These are phyloP conservation scores for Neurospora sp. DNA, from an alignment of 2,329 filamentous ascomycete species.

Conservation along the genomic window DNA sequence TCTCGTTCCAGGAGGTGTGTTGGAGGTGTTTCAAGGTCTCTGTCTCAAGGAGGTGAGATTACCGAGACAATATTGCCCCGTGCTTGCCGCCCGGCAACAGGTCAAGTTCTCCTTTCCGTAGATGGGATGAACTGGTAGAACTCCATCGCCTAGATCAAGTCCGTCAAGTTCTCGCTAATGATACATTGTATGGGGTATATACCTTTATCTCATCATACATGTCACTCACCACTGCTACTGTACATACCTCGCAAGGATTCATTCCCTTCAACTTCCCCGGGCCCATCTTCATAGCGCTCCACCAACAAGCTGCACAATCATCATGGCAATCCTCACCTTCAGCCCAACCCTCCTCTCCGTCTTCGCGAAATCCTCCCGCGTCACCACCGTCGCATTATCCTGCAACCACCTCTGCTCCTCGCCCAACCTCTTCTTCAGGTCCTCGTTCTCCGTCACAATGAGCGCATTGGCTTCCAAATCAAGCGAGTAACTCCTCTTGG, in stretches of 20 bases:
- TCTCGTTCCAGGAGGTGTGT: background rate
- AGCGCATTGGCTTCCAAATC: constrained; percentile 86
- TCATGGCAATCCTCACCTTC: constrained; percentile 84
- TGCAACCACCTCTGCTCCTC: constrained; percentile 76
- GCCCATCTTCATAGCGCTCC: constrained; percentile 59
- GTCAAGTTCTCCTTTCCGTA: background rate
- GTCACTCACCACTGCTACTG: background rate
- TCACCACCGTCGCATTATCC: constrained; percentile 59
- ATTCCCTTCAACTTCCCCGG: background rate
- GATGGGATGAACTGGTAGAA: background rate
- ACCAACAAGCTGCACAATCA: constrained; percentile 78
- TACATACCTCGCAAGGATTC: background rate
- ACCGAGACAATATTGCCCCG: background rate
- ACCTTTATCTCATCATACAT: background rate
- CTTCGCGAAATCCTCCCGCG: constrained; percentile 67
- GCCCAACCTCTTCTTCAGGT: constrained; percentile 61
- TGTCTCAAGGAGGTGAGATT: background rate
- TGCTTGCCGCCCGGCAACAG: background rate
- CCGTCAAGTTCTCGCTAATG: background rate
- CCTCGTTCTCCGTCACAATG: constrained; percentile 69
- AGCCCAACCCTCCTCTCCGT: constrained; percentile 77
- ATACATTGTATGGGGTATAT: background rate
- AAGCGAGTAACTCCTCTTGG: constrained; percentile 81
- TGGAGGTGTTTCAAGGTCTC: background rate
- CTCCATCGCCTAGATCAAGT: background rate